These are phyloP conservation scores for Trichoderma harzianum DNA, from an alignment of 2,329 filamentous ascomycete species.

Conservation along the genomic window DNA sequence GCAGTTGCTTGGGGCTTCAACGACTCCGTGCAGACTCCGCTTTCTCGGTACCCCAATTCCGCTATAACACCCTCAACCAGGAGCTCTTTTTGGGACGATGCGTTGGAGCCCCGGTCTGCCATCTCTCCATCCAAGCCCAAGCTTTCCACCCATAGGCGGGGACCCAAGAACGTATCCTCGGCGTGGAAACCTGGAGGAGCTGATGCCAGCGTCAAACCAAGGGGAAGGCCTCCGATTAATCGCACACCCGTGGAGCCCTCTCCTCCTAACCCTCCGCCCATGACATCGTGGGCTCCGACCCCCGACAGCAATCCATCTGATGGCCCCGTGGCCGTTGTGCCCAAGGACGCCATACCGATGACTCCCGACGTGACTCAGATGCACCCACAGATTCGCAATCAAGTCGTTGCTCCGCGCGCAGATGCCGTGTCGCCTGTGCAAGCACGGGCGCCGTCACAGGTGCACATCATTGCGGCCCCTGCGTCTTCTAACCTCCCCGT, in stretches of 20 bases:
- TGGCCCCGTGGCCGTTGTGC: constrained; percentile 26
- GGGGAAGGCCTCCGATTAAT: constrained; percentile 77
- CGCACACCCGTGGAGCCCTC: constrained; percentile 57
- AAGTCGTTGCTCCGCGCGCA: background rate
- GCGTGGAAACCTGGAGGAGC: constrained; percentile 73
- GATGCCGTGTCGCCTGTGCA: background rate
- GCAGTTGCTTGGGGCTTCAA: constrained; percentile 33
- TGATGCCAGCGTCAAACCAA: constrained; percentile 62
- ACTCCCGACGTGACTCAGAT: background rate
- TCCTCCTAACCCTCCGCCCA: constrained; percentile 54
- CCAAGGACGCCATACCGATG: background rate
- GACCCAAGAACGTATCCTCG: constrained; percentile 81
- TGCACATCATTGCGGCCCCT: background rate
- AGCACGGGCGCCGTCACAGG: background rate
- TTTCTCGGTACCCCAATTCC: constrained; percentile 71
- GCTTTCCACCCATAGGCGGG: constrained; percentile 56
- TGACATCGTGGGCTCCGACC: constrained; percentile 54
- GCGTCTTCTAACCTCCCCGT: background rate
- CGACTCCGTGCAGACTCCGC: constrained; percentile 57
- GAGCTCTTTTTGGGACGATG: constrained; percentile 53
- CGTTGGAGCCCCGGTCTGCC: constrained; percentile 65
- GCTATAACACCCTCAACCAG: constrained; percentile 66
- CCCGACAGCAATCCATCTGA: constrained; percentile 38
- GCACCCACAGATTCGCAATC: constrained; percentile 7
- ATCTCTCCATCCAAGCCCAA: constrained; percentile 63